phyloP scores from a whole-genome alignment of 345 rosid species.

The Mangifera indica region DNA sequence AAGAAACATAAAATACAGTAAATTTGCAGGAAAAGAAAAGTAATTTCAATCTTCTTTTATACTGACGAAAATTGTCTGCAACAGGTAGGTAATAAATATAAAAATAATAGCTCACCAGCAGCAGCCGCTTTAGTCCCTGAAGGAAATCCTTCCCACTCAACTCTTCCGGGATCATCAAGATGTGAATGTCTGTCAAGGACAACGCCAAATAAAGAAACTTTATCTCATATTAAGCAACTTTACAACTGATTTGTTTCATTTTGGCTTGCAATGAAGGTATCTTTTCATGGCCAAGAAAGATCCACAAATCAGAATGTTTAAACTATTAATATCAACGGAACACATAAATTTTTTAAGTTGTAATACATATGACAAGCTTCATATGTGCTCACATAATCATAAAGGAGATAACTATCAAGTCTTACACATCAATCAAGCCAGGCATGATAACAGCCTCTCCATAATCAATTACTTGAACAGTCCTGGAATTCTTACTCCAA shows the following conservation, averaged over 20 bases:
- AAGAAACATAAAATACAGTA: not conserved
- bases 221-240: not conserved
- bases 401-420: slow-evolving; percentile 11
- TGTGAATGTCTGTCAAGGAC: slow-evolving; percentile 70
- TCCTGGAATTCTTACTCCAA: slow-evolving; percentile 48
- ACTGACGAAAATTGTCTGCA: no score
- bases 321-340: not conserved
- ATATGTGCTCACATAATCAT: not conserved
- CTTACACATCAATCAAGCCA: slow-evolving; percentile 91
- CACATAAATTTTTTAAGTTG: not conserved
- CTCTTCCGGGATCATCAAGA: slow-evolving; percentile 97
- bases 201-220: not conserved
- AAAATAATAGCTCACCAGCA: slow-evolving; percentile 54
- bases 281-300: not conserved
- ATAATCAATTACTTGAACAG: slow-evolving; percentile 56
- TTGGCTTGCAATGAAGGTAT: not conserved
- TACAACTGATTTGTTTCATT: not conserved
- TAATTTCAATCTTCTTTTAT: not conserved
- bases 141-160: slow-evolving; percentile 97
- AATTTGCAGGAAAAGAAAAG: not conserved
- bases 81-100: not conserved
- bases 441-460: slow-evolving; percentile 96
- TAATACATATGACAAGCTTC: not conserved
- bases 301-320: not conserved
- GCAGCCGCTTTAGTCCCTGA: slow-evolving; percentile 98